Percentiles rank a stretch among this genome's conserved stretches.
phyloP scores from a whole-genome alignment of 1,139 yeast genomes.

The Magnusiomyces sp. region DNA sequence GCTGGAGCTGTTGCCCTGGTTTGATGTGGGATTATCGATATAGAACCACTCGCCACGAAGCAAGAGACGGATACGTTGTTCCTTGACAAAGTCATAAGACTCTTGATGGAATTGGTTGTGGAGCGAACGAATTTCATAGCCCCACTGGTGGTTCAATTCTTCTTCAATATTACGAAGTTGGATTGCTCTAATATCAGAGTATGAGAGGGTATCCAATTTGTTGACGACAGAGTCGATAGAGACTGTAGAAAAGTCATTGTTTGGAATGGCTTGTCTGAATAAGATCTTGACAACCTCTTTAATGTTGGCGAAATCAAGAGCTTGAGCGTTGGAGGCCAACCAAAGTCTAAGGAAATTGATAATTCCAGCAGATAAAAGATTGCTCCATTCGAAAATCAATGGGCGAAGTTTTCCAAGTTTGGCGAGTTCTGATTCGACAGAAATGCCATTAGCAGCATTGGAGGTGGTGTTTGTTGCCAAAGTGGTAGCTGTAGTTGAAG shows the following conservation, averaged over 20 bases:
- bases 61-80: constrained; percentile 64
- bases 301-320: constrained; percentile 44
- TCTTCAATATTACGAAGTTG: constrained; percentile 45
- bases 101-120: constrained; percentile 47
- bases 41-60: constrained; percentile 83
- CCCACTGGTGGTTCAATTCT: constrained; percentile 30
- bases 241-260: constrained; percentile 19
- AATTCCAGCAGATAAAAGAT: constrained; percentile 49
- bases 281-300: constrained; percentile 35
- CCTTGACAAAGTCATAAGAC: constrained; percentile 67
- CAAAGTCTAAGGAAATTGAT: constrained; percentile 54
- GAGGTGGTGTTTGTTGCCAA: constrained; percentile 7
- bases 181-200: constrained; percentile 45
- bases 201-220: constrained; percentile 36
- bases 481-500: constrained; percentile 12
- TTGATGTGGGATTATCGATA: constrained; percentile 46
- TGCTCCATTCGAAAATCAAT: constrained; percentile 47
- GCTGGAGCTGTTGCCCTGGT: constrained; percentile 1
- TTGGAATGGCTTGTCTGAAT: constrained; percentile 29
- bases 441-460: constrained; percentile 11
- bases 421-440: constrained; percentile 25
- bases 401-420: constrained; percentile 33
- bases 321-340: constrained; percentile 56
- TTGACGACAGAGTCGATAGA: constrained; percentile 20
- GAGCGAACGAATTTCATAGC: constrained; percentile 39